Evolutionary conservation across 2,329 filamentous ascomycete species (phyloP), one percentile per base, ranked within the genome.

Genomic region (Malbranchea cinnamomea): DNA sequence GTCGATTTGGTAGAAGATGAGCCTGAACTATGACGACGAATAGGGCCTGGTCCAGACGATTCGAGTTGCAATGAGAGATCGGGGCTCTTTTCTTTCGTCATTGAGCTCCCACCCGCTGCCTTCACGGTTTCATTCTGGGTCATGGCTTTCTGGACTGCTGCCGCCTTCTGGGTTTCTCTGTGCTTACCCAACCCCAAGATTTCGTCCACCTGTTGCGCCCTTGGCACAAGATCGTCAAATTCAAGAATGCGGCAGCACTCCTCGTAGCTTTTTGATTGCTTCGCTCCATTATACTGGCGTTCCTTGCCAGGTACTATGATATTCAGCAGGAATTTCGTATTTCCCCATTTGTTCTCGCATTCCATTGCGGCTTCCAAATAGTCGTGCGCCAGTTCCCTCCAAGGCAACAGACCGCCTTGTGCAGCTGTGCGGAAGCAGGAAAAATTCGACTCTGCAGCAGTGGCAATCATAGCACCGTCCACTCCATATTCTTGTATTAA

Each of bases 391-490:
- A 92, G 74, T 28, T 87, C 75, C 36, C 65, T 60, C 87, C 87
- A 95, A 1, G 68, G 62, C 1, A 71, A 67, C 19, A 75, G 48
- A 1, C 81, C 83, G 7, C 83, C 84, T 23, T 81, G 69, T 1
- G 64, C 68, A 21, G 68, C 57, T 1, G 67, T 52, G 22, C 79
- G 69, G 62, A 98, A 98, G 46, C 80, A 85, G 40, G 81, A 91
- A 3, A 84, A 72, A 49, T 98, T 98, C 39, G 76, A 71, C 60
- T 98, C 89, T 1, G 89, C 89, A 3, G 82, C 70, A 3, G 83
- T 89, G 6, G 89, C 89, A 45, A 98, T 95, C 89, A 98, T 98
- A 37, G 82, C 89, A 4, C 85, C 87, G 47, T 95, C 85, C 4
- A 79, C 80, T n/a, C 75, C 77, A 48, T 71, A 94, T 50, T 93